Base-by-base conservation (phyloP, 2,329 filamentous ascomycete species). In the Fusarium mundagurra region DNA sequence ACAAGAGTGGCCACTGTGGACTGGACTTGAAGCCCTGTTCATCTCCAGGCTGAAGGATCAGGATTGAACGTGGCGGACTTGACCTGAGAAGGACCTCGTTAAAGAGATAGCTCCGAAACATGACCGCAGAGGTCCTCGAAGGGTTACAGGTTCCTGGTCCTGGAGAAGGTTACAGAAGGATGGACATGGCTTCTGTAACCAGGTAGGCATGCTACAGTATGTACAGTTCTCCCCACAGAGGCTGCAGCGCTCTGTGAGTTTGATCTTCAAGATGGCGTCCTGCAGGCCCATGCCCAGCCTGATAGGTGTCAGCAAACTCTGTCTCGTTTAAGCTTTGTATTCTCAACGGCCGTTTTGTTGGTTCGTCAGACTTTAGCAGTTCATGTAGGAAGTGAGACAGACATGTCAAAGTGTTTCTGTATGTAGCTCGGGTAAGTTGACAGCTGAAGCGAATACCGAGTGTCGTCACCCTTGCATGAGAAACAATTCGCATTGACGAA, bases 101-200 rank as follows among this genome's bases (percentile, higher is more conserved):
- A 50, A 60, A 50, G 43, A 43, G 59, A 67, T 71, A 66, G 71
- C 53, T 67, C 76, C 76, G 72, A 78, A 55, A 66, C 62, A 73
- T 22, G 54, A 44, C 68, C 59, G 57, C 48, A 24, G 54, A 61
- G 54, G 41, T 63, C 41, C 59, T 66, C 57, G 64, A 27, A 57
- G 43, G 18, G 58, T 36, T 34, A 38, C 39, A 65, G 34, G 58
- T 36, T 53, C 24, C 24, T 22, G 31, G 41, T 31, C 51, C 29
- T 64, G 33, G 61, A 48, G 59, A 67, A 62, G 63, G 55, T 65
- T 55, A 54, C 60, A 34, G 39, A 60, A 53, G 38, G 48, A 38
- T 38, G 36, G 44, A 11, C 51, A 54, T 27, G 24, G 20, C 18
- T 70, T 34, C 38, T n/a, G 51, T 55, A 31, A 43, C 55, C 20